phyloP scores from a whole-genome alignment of 495 filamentous ascomycete species.

The Cryomyces minteri region DNA sequence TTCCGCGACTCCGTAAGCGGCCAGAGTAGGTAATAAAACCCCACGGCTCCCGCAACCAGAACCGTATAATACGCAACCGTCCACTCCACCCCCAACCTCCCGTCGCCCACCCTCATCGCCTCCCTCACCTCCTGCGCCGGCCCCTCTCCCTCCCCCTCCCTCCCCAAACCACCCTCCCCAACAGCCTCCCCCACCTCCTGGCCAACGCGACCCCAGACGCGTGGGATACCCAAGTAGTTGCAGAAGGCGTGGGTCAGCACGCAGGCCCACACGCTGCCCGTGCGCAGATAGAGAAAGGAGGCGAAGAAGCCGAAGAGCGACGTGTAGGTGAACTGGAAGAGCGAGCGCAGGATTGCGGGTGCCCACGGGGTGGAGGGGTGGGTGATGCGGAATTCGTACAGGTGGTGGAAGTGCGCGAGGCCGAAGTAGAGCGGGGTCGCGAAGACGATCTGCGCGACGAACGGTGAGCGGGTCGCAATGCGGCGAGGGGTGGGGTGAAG shows the following conservation, averaged over 20 bases:
- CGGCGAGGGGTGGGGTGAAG: background rate
- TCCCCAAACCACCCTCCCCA: slow-evolving; percentile 13
- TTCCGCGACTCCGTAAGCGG: slow-evolving; percentile 45
- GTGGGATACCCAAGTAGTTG: slow-evolving; percentile 81
- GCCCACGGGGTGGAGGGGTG: slow-evolving; percentile 48
- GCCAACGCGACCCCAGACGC: slow-evolving; percentile 62
- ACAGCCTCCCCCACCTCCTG: slow-evolving; percentile 29
- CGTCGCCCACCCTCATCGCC: slow-evolving; percentile 4
- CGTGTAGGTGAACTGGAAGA: slow-evolving; percentile 84
- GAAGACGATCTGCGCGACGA: slow-evolving; percentile 46
- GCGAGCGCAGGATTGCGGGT: slow-evolving; percentile 42
- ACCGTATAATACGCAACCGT: slow-evolving; percentile 61
- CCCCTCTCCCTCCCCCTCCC: background rate
- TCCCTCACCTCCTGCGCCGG: slow-evolving; percentile 8
- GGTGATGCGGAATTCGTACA: slow-evolving; percentile 79
- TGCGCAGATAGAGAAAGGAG: slow-evolving; percentile 76
- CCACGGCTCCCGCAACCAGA: slow-evolving; percentile 48
- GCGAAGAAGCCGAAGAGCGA: slow-evolving; percentile 87
- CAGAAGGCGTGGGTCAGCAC: slow-evolving; percentile 75
- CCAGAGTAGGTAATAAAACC: slow-evolving; percentile 53
- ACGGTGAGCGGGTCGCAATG: slow-evolving; percentile 11
- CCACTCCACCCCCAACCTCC: slow-evolving; percentile 34
- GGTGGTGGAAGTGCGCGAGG: slow-evolving; percentile 87
- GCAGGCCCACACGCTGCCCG: slow-evolving; percentile 55
- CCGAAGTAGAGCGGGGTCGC: slow-evolving; percentile 81